Conservation (phyloP, 345 rosid species). For the Eucalyptus viminalis region DNA sequence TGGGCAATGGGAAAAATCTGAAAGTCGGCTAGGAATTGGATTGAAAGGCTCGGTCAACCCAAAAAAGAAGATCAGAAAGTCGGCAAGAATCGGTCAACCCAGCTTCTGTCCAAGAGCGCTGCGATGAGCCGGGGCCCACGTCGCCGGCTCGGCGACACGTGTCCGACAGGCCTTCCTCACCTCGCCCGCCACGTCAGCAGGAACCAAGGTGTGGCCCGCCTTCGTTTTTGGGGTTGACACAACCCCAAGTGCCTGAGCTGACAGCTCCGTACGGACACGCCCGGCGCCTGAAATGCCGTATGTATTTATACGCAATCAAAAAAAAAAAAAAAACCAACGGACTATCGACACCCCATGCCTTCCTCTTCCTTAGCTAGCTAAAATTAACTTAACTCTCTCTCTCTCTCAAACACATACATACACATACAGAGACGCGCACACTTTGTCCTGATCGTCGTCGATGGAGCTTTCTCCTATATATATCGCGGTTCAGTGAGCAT, state of each 20-base stretch:
- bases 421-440: not conserved
- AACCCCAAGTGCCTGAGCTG: not conserved
- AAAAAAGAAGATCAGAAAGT: not conserved
- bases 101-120: not conserved
- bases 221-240: not conserved
- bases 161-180: not conserved
- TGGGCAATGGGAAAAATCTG: accelerated
- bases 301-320: not conserved
- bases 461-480: not conserved
- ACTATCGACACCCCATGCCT: constrained; percentile 21
- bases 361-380: constrained; percentile 16
- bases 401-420: not conserved
- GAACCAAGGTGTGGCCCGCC: not conserved
- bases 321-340: no score
- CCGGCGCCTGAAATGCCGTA: not conserved
- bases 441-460: not conserved
- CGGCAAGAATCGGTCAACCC: not conserved
- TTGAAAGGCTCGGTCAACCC: not conserved
- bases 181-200: not conserved
- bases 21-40: not conserved
- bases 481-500: not conserved
- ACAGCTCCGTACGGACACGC: constrained; percentile 4
- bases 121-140: not conserved
- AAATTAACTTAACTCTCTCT: not conserved
- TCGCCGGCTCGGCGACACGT: not conserved